Evolutionary conservation across 1,284 basidiomycete genomes (phyloP).

Genomic region (Ceraceosorus bombacis): DNA sequence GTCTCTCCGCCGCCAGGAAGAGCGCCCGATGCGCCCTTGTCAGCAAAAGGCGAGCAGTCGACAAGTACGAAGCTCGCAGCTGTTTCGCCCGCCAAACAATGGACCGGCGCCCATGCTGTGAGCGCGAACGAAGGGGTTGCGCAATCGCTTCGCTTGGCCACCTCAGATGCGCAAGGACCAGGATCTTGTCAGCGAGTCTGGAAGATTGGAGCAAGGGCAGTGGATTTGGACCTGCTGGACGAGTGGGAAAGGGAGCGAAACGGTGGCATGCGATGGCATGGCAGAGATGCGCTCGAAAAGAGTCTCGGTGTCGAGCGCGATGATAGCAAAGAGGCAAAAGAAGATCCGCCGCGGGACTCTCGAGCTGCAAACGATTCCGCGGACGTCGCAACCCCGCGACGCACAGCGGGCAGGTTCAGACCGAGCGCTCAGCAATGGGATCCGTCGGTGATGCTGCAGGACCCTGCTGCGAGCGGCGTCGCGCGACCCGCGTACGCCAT

Average conservation of each 20-base stretch:
- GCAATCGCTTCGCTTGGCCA: not conserved
- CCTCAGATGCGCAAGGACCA: slow-evolving; percentile 21
- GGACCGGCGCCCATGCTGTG: too few species aligned
- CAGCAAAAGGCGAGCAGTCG: too few species aligned
- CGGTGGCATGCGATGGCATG: slow-evolving; percentile 61
- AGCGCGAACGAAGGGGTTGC: not conserved
- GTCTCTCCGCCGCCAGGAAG: slow-evolving; percentile 56
- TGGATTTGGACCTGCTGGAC: slow-evolving; percentile 65
- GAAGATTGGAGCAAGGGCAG: slow-evolving; percentile 46
- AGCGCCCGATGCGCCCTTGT: too few species aligned
- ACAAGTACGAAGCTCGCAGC: not conserved
- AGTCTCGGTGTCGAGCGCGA: too few species aligned
- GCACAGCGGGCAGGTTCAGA: not conserved
- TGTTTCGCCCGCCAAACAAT: not conserved
- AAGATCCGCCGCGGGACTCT: too few species aligned
- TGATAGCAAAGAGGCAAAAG: too few species aligned
- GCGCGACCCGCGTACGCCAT: slow-evolving; percentile 20
- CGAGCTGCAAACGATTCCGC: too few species aligned
- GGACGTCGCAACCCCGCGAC: too few species aligned
- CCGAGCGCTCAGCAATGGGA: not conserved
- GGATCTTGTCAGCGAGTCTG: slow-evolving; percentile 41
- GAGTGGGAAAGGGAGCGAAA: slow-evolving; percentile 68
- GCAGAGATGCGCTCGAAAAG: slow-evolving; percentile 46
- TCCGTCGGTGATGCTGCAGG: not conserved
- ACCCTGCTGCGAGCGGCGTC: too few species aligned